phyloP scores from a whole-genome alignment of 108 stramenopile species.

The Conticribra weissflogii region DNA sequence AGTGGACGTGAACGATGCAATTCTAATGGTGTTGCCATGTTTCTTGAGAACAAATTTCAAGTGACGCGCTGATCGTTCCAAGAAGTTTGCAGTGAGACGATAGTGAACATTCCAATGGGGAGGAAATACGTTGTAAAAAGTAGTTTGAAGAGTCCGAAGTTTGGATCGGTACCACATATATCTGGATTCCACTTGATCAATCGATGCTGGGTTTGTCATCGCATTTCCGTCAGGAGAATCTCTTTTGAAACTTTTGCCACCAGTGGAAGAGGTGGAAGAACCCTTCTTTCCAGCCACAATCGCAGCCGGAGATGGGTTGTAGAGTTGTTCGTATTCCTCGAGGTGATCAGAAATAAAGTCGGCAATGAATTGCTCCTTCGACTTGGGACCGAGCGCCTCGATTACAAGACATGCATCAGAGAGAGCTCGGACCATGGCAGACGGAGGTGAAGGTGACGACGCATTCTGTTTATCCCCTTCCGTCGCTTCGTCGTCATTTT shows the following conservation, averaged over 20 bases:
- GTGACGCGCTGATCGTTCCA: conserved; percentile 49
- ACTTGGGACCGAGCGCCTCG: conserved; percentile 90
- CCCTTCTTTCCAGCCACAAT: conserved; percentile 2
- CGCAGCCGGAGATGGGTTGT: conserved; percentile 53
- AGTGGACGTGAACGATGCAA: conserved; percentile 11
- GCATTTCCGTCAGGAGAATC: neutral
- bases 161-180: conserved; percentile 94
- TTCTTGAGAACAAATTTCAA: conserved; percentile 44
- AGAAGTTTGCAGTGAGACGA: conserved; percentile 75
- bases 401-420: conserved; percentile 91
- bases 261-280: conserved; percentile 13
- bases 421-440: conserved; percentile 65
- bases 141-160: conserved; percentile 57
- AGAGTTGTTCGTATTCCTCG: conserved; percentile 75
- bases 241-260: conserved; percentile 74
- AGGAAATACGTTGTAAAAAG: conserved; percentile 91
- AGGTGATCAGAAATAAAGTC: conserved; percentile 88
- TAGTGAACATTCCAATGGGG: conserved; percentile 91
- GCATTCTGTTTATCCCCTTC: conserved; percentile 23
- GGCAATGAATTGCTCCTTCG: conserved; percentile 74
- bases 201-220: conserved; percentile 29
- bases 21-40: conserved; percentile 19
- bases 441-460: conserved; percentile 24
- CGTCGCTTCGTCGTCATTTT: conserved; percentile 31
- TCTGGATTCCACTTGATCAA: conserved; percentile 92